Base-by-base conservation (phyloP, 139 green algal genomes). In the Chlamydomonas eustigma region DNA sequence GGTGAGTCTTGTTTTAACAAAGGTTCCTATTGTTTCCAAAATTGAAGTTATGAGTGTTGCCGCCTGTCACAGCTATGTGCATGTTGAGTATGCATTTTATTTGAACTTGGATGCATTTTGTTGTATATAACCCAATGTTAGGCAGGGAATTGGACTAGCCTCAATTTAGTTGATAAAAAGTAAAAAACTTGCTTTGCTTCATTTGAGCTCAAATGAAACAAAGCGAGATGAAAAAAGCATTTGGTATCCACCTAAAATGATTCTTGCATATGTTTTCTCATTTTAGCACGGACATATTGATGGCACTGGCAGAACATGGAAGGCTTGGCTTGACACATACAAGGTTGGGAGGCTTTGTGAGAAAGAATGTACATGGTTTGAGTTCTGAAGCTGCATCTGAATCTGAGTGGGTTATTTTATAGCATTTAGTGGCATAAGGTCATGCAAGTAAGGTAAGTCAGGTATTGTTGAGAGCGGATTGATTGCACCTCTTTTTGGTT, bases 221-320 rank as follows among this genome's bases (percentile, higher is more conserved):
- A 12, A 58, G 12, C 12, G 12, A 28, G 44, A 58, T 58, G 12
- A 58, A 58, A 58, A 58, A 24, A 38, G 1, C 28, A 4, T 4
- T 33, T 30, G 28, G 22, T 2, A 34, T 4, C n/a, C 76, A 36
- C 25, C 50, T 28, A 37, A 32, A n/a, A 32, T 1, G 74, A 24
- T 34, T 1, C 37, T 6, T 35, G n/a, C n/a, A n/a, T n/a, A n/a
- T n/a, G n/a, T n/a, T n/a, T n/a, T n/a, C n/a, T 0, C 36, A 24
- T 31, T 37, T 12, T 39, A 69, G 78, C 37, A 77, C 78, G 1
- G 78, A 83, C n/a, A 50, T 83, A 22, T 34, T 83, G 78, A 65
- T 83, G 50, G 73, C 73, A 5, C 64, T 83, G 73, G 78, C 73
- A 38, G 73, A 79, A 51, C 35, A 66, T 35, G 78, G 78, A 6